phyloP scores from a whole-genome alignment of 768 basidiomycete genomes.

The Tylopilus sp. region DNA sequence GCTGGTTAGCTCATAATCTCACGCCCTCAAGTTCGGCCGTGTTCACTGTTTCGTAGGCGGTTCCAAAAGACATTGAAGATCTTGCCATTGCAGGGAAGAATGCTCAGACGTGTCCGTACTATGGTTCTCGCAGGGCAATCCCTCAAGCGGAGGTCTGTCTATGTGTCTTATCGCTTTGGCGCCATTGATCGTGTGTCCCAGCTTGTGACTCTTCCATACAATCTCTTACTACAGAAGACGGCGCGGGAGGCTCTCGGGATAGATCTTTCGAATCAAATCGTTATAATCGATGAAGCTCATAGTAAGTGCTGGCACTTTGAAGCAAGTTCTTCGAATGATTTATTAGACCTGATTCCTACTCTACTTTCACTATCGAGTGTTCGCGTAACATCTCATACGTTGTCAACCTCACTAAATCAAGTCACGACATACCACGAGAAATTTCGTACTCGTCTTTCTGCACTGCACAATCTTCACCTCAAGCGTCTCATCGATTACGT shows the following conservation, averaged over 20 bases:
- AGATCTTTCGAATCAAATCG: conserved; percentile 75
- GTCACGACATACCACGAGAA: conserved; percentile 71
- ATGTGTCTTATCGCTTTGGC: not conserved
- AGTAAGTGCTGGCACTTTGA: conserved; percentile 51
- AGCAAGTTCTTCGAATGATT: conserved; percentile 1
- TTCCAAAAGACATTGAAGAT: conserved; percentile 93
- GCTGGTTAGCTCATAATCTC: conserved; percentile 43
- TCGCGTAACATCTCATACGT: conserved; percentile 51
- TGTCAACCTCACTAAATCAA: conserved; percentile 67
- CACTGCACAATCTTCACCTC: conserved; percentile 72
- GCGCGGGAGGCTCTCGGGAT: conserved; percentile 89
- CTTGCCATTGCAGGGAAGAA: conserved; percentile 70
- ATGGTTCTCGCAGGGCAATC: conserved; percentile 84
- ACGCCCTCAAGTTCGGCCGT: not conserved
- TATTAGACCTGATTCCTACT: conserved; percentile 81
- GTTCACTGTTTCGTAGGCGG: conserved; percentile 49
- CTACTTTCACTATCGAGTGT: conserved; percentile 82
- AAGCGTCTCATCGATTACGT: conserved; percentile 76
- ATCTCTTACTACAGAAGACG: conserved; percentile 77
- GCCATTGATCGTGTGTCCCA: conserved; percentile 26
- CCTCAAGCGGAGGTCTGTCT: conserved; percentile 78
- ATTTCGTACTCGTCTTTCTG: conserved; percentile 74
- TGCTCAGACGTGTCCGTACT: conserved; percentile 83
- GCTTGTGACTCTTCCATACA: conserved; percentile 93
- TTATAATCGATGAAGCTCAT: conserved; percentile 96